Percentiles rank a stretch among this genome's conserved stretches.
Conservation (phyloP, 768 basidiomycete species). For the Phanerochaete carnosa region DNA sequence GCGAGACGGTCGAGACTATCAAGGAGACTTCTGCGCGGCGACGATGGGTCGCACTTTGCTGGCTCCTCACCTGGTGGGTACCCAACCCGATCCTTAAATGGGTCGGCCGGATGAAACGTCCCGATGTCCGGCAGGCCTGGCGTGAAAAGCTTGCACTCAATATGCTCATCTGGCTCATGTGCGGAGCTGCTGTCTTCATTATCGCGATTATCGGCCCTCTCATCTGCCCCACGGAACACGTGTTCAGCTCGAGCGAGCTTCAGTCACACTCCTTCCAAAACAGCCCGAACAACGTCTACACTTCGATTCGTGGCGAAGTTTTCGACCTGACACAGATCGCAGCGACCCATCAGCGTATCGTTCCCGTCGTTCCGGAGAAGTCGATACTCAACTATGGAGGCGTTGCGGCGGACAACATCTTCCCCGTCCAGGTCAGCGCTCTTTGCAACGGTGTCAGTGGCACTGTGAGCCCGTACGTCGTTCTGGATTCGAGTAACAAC, state of each 20-base stretch:
- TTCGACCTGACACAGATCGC: constrained; percentile 80
- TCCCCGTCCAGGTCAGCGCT: constrained; percentile 96
- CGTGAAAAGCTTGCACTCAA: constrained; percentile 95
- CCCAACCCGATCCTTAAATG: constrained; percentile 67
- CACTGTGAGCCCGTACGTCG: constrained; percentile 72
- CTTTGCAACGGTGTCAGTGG: constrained; percentile 87
- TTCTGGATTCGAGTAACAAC: constrained; percentile 72
- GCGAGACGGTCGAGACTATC: constrained; percentile 84
- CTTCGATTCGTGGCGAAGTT: constrained; percentile 88
- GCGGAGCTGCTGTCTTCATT: constrained; percentile 86
- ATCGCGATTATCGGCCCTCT: constrained; percentile 83
- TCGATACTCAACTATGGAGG: constrained; percentile 84
- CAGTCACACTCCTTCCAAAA: constrained; percentile 60
- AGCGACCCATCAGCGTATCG: constrained; percentile 58
- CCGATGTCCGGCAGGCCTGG: constrained; percentile 95
- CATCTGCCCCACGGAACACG: constrained; percentile 94
- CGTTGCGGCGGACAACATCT: constrained; percentile 63
- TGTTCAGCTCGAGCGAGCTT: constrained; percentile 79
- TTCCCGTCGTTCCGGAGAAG: constrained; percentile 74
- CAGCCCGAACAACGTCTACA: constrained; percentile 73
- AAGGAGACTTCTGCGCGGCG: constrained; percentile 79
- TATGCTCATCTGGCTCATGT: constrained; percentile 93
- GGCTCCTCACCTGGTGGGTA: constrained; percentile 91
- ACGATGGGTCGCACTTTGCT: constrained; percentile 85
- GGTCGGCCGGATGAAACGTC: constrained; percentile 89